Evolutionary conservation across 306 rosid species (phyloP).

Genomic region (Luffa acutangula): DNA sequence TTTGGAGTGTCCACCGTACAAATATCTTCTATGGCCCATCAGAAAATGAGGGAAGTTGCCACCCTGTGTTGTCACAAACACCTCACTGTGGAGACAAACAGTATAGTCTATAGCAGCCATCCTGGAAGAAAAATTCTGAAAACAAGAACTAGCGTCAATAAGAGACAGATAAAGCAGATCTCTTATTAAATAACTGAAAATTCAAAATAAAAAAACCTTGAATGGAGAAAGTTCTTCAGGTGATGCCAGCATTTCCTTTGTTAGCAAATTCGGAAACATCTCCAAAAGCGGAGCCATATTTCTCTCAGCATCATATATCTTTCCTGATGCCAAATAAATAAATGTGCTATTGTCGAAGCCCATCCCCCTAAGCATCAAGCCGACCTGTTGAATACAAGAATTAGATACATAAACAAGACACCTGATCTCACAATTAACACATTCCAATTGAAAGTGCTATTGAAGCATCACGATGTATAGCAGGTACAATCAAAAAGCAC

Average conservation of each 20-base stretch:
- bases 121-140: conserved; percentile 90
- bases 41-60: conserved; percentile 98
- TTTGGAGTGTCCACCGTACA: conserved; percentile 88
- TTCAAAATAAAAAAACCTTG: conserved; percentile 26
- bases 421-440: neutral
- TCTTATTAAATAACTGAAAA: neutral
- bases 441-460: neutral
- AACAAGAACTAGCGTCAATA: conserved; percentile 36
- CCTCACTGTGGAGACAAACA: conserved; percentile 97
- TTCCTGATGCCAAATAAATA: conserved; percentile 89
- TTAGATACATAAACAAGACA: conserved; percentile 12
- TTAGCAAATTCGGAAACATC: conserved; percentile 88
- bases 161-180: conserved; percentile 1
- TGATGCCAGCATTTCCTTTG: conserved; percentile 77
- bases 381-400: conserved; percentile 51
- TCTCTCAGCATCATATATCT: conserved; percentile 69
- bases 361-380: conserved; percentile 97
- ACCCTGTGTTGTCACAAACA: conserved; percentile 96
- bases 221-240: conserved; percentile 73
- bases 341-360: conserved; percentile 76
- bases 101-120: conserved; percentile 99
- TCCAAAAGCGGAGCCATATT: conserved; percentile 76
- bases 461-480: neutral
- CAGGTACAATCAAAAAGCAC: neutral
- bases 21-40: conserved; percentile 92